Evolutionary conservation across 345 rosid genomes (phyloP).

Genomic region (Arabidopsis arenosa): DNA sequence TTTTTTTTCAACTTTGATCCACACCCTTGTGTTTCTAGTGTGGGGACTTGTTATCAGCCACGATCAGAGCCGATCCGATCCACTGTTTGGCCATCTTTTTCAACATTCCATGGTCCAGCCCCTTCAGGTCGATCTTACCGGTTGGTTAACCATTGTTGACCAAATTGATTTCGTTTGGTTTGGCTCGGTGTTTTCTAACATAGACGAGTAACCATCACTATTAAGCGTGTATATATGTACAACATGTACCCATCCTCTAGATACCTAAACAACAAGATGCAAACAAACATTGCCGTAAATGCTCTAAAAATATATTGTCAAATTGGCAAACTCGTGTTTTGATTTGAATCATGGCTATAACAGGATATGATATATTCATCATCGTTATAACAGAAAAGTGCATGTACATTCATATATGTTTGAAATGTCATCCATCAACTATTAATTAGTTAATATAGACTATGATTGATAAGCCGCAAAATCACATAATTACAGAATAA

Average conservation of each 20-base stretch:
- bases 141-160: constrained; percentile 41
- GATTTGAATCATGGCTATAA: constrained; percentile 20
- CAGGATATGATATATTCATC: constrained; percentile 11
- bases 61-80: constrained; percentile 38
- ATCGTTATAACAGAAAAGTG: constrained; percentile 6
- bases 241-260: constrained; percentile 37
- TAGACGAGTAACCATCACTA: constrained; percentile 37
- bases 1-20: constrained; percentile 45
- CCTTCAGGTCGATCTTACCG: constrained; percentile 43
- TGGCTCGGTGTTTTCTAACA: constrained; percentile 13
- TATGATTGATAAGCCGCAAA: background rate
- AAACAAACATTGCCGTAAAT: constrained; percentile 45
- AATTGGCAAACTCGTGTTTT: constrained; percentile 27
- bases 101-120: constrained; percentile 45
- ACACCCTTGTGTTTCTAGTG: constrained; percentile 46
- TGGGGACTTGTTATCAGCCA: constrained; percentile 45
- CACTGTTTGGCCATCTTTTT: constrained; percentile 38
- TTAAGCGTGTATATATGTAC: constrained; percentile 35
- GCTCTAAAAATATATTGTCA: constrained; percentile 17
- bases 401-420: background rate
- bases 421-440: constrained; percentile 19
- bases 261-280: constrained; percentile 42
- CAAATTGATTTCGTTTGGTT: constrained; percentile 23
- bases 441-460: background rate
- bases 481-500: background rate